These are phyloP conservation scores for Tanacetum coccineum DNA, from an alignment of 129 eudicot genomes.

Conservation along the genomic window DNA sequence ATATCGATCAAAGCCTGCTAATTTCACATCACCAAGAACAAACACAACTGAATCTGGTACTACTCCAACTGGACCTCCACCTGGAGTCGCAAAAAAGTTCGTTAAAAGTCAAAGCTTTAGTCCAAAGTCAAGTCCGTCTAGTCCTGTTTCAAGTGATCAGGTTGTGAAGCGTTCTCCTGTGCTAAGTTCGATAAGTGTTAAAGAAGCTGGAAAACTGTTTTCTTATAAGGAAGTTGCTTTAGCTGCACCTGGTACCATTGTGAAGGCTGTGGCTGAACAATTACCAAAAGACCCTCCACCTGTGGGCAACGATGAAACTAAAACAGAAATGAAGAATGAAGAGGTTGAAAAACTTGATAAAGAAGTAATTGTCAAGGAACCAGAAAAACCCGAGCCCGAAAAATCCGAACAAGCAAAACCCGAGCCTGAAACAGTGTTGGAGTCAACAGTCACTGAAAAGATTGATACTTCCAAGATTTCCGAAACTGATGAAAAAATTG, in stretches of 20 bases:
- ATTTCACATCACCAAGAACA: constrained; percentile 54
- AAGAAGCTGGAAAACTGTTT: constrained; percentile 80
- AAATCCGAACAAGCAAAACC: background rate
- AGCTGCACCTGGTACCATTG: constrained; percentile 92
- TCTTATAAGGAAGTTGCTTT: constrained; percentile 98
- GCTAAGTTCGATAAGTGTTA: constrained; percentile 54
- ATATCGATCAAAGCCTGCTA: constrained; percentile 51
- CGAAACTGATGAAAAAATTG: constrained; percentile 23
- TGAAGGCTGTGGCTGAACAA: constrained; percentile 76
- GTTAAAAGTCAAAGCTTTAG: constrained; percentile 69
- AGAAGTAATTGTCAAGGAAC: constrained; percentile 25
- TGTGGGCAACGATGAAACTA: constrained; percentile 23
- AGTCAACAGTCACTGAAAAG: constrained; percentile 24
- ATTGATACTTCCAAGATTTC: constrained; percentile 28
- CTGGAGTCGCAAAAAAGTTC: constrained; percentile 45
- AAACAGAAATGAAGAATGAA: constrained; percentile 29
- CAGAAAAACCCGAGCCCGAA: background rate
- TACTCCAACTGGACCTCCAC: constrained; percentile 40
- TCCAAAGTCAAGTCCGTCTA: constrained; percentile 68
- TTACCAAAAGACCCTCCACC: constrained; percentile 46
- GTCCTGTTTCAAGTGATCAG: constrained; percentile 57
- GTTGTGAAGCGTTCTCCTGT: constrained; percentile 45
- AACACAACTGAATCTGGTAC: constrained; percentile 38
- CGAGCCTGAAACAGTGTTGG: constrained; percentile 12
- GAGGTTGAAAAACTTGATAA: constrained; percentile 23